Conservation (phyloP, 352 stramenopile genomes). For the Pythium graminicola region DNA sequence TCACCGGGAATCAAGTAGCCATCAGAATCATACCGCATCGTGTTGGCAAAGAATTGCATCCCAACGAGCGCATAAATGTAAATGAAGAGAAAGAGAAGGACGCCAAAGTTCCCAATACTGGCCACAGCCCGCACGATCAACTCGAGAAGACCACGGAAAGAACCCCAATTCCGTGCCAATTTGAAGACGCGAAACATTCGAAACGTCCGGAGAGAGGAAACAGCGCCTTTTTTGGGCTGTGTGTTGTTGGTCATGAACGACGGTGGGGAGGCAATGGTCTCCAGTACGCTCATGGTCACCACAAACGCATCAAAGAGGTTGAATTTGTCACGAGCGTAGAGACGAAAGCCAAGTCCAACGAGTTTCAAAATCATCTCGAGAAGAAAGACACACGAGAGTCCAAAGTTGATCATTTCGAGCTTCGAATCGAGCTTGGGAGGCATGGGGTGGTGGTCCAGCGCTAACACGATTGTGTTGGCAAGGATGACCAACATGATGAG, state of each 20-base stretch:
- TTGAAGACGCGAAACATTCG: conserved; percentile 93
- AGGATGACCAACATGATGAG: conserved; percentile 77
- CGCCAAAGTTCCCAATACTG: conserved; percentile 91
- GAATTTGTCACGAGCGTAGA: conserved; percentile 73
- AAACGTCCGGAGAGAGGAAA: conserved; percentile 86
- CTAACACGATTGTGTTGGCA: conserved; percentile 75
- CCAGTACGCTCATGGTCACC: conserved; percentile 68
- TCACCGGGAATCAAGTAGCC: conserved; percentile 48
- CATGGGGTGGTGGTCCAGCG: conserved; percentile 83
- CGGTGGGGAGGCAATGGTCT: conserved; percentile 57
- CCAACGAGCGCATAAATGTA: conserved; percentile 92
- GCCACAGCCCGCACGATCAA: conserved; percentile 89
- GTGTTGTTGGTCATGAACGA: conserved; percentile 57
- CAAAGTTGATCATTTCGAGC: conserved; percentile 77
- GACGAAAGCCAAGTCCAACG: conserved; percentile 59
- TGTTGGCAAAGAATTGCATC: conserved; percentile 93
- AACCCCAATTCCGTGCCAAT: conserved; percentile 89
- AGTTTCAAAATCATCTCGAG: conserved; percentile 81
- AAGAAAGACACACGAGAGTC: conserved; percentile 64
- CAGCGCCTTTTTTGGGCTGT: conserved; percentile 44
- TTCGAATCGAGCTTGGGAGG: conserved; percentile 34
- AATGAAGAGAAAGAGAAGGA: conserved; percentile 94
- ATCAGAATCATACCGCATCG: conserved; percentile 86
- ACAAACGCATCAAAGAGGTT: conserved; percentile 86
- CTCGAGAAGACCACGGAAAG: conserved; percentile 85